Conservation (phyloP, 768 basidiomycete species). For the Tubosaeta sp. region DNA sequence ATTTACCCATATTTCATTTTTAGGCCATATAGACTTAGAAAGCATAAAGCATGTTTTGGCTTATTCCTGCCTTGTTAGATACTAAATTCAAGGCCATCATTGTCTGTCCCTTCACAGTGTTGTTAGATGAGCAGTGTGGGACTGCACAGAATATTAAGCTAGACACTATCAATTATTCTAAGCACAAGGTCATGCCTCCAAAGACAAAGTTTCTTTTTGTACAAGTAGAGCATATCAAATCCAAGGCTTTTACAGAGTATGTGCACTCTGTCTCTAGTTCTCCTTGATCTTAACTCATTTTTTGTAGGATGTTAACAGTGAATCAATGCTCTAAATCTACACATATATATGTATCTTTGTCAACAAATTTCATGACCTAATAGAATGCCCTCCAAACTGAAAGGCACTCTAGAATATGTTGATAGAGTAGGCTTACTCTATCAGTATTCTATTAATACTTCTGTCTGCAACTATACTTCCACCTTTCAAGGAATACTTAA, state of each 20-base stretch:
- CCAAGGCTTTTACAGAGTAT: background rate
- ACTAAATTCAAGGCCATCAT: background rate
- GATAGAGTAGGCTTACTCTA: background rate
- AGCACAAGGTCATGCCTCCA: background rate
- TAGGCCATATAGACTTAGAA: no score
- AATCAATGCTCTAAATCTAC: no score
- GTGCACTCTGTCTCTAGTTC: no score
- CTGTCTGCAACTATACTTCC: background rate
- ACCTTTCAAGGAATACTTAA: background rate
- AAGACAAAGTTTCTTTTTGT: background rate
- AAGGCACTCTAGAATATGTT: background rate
- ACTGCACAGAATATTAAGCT: background rate
- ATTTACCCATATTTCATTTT: no score
- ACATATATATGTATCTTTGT: no score
- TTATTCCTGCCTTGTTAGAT: background rate
- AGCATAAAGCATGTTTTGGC: background rate
- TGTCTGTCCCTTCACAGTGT: background rate
- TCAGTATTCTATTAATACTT: background rate
- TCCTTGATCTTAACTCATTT: no score
- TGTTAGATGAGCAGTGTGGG: background rate
- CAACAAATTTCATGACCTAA: no score
- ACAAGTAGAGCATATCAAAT: background rate
- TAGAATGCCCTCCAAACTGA: no score
- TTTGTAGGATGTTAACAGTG: background rate
- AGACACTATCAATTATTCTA: background rate